These are phyloP conservation scores for Fallopia convolvulus DNA, from an alignment of 148 eudicot species.

Conservation along the genomic window DNA sequence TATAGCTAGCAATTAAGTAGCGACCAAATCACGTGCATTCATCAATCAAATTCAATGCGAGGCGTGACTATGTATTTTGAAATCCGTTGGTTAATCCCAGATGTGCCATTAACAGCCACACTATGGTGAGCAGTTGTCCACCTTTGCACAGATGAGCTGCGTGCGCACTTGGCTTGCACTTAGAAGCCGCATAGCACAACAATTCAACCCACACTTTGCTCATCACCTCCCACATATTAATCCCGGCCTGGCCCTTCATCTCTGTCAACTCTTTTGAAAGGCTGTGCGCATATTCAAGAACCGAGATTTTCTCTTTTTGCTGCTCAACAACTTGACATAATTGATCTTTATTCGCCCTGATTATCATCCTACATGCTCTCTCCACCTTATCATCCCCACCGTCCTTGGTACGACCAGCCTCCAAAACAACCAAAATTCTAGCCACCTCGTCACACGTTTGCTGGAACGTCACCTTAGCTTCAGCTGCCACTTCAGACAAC, in stretches of 20 bases:
- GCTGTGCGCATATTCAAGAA: not conserved
- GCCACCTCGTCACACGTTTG: not conserved
- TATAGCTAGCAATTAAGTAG: too few species aligned
- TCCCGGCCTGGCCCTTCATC: not conserved
- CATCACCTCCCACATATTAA: constrained; percentile 3
- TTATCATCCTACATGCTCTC: not conserved
- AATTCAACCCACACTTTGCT: constrained; percentile 11
- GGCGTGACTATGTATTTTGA: too few species aligned
- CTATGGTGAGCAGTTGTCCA: constrained; percentile 7
- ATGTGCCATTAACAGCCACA: constrained; percentile 11
- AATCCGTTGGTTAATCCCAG: constrained; percentile 3
- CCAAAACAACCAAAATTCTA: too few species aligned
- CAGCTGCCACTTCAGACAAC: constrained; percentile 1
- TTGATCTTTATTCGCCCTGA: too few species aligned
- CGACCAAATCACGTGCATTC: too few species aligned
- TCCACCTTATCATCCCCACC: too few species aligned
- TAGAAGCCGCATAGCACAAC: constrained; percentile 5
- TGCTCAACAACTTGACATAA: too few species aligned
- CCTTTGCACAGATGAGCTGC: not conserved
- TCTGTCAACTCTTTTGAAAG: not conserved
- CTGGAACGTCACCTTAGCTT: not conserved
- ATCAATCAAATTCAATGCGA: too few species aligned
- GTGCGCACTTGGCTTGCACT: constrained; percentile 5
- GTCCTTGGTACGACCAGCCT: too few species aligned
- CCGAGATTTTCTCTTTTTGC: too few species aligned